Conservation (phyloP, 805 yeast species). For the Jamesozyma jinghongensis region DNA sequence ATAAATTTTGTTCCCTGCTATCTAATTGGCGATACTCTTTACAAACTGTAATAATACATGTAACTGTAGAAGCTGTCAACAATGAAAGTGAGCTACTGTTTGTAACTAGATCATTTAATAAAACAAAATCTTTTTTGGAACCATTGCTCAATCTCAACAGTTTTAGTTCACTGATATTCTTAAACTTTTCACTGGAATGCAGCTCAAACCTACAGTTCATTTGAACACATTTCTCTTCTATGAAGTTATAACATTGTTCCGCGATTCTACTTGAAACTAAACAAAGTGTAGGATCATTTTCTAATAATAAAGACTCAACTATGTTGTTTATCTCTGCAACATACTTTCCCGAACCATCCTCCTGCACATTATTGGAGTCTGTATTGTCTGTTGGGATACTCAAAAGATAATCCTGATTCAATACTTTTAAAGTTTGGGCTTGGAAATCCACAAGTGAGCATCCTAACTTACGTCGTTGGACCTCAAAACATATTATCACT, state of each 20-base stretch:
- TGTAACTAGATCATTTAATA: slow-evolving; percentile 5
- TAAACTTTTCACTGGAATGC: slow-evolving; percentile 8
- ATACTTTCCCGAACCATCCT: neutral
- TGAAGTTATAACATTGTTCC: slow-evolving; percentile 6
- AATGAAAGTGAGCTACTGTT: slow-evolving; percentile 2
- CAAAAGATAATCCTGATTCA: slow-evolving; percentile 14
- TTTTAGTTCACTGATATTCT: slow-evolving; percentile 1
- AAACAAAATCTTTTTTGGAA: neutral
- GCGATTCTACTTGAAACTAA: slow-evolving; percentile 15
- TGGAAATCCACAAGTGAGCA: slow-evolving; percentile 10
- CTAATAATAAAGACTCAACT: slow-evolving; percentile 9
- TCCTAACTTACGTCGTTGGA: slow-evolving; percentile 7
- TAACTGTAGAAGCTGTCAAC: slow-evolving; percentile 8
- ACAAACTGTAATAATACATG: slow-evolving; percentile 6
- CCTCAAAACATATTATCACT: slow-evolving; percentile 11
- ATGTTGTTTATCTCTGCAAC: slow-evolving; percentile 12
- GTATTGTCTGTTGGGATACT: neutral
- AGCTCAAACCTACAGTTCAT: slow-evolving; percentile 9
- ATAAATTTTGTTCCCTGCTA: neutral
- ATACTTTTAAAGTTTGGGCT: slow-evolving; percentile 5
- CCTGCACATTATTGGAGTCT: no score
- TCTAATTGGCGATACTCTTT: neutral
- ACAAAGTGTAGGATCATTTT: slow-evolving; percentile 13
- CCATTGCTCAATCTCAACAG: neutral
- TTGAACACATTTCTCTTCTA: slow-evolving; percentile 6